Base-by-base conservation (phyloP, 2,329 filamentous ascomycete genomes). In the Rhexocercosporidium sp. region DNA sequence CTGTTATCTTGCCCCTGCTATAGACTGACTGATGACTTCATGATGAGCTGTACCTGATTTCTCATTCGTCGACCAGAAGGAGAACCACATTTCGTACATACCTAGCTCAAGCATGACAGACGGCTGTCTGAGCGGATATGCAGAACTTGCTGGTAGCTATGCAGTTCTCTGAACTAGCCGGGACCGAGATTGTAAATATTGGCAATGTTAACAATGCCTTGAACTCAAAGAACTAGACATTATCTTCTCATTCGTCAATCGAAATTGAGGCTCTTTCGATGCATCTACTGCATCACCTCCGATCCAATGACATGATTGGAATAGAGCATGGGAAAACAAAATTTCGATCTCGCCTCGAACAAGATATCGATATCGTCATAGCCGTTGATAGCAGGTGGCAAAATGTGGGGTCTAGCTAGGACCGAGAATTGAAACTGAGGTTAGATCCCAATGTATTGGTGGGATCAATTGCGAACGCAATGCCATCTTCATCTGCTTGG, bases 341-440 rank as follows among this genome's bases (percentile, higher is more conserved):
- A 57, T 16, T 37, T 37, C 54, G 34, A 57, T 31, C 49, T 16
- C 20, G 20, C 14, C 16, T 41, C n/a, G 14, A 11, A 11, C 3
- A 11, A 18, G 25, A 57, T 57, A 39, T 57, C 54, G 54, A 57
- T 57, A 57, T 57, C 54, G 54, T 57, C 54, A 57, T 57, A 39
- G 54, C 16, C 47, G n/a, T 57, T 57, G 7, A 22, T 41, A 12
- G 34, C 9, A 20, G 20, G 54, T 57, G 54, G 54, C 34, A 20
- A 41, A 39, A 18, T 18, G 54, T 57, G 54, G 54, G 54, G 54
- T 57, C 7, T 41, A 57, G 31, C n/a, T 56, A 5, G 29, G 34
- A 57, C 25, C 54, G 20, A 39, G 54, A 57, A 27, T 39, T 41
- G 34, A 57, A 25, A 12, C n/a, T 20, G 34, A 47, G 20, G 41